Conservation (phyloP, 306 rosid genomes). For the Vigna nakashimae region DNA sequence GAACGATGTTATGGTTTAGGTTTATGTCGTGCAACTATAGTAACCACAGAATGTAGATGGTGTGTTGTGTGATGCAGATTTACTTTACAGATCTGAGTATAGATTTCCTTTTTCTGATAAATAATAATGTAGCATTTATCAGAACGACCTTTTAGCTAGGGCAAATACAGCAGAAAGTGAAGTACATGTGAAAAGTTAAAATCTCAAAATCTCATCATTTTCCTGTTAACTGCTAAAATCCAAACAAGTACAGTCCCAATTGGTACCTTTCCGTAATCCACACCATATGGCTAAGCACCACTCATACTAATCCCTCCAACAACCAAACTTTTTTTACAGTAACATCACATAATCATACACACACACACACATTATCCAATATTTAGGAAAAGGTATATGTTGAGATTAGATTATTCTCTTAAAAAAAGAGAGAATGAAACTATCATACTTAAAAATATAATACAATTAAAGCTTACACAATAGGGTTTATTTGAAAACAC, state of each 20-base stretch:
- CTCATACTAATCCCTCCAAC: too few relatives aligned
- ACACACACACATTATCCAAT: too few relatives aligned
- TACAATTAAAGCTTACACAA: background rate
- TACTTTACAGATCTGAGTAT: constrained; percentile 30
- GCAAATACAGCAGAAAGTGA: background rate
- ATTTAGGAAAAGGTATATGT: too few relatives aligned
- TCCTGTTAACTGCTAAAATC: background rate
- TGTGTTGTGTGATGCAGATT: background rate
- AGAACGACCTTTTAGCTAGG: constrained; percentile 11
- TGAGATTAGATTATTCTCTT: too few relatives aligned
- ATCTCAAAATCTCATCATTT: background rate
- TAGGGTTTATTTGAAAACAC: too few relatives aligned
- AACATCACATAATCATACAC: background rate
- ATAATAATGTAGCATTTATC: constrained; percentile 29
- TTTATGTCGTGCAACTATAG: constrained; percentile 25
- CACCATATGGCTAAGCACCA: background rate
- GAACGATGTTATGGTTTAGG: background rate
- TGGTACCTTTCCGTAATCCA: constrained; percentile 8
- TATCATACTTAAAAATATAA: background rate
- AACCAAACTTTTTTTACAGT: background rate
- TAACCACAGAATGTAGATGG: constrained; percentile 47
- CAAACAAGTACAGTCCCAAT: background rate
- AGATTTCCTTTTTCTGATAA: constrained; percentile 5
- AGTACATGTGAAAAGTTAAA: constrained; percentile 25
- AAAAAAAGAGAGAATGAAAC: background rate